Percentiles rank a stretch among this genome's conserved stretches.
phyloP scores from a whole-genome alignment of 73 alveolate genomes.

The Blepharisma stoltei region DNA sequence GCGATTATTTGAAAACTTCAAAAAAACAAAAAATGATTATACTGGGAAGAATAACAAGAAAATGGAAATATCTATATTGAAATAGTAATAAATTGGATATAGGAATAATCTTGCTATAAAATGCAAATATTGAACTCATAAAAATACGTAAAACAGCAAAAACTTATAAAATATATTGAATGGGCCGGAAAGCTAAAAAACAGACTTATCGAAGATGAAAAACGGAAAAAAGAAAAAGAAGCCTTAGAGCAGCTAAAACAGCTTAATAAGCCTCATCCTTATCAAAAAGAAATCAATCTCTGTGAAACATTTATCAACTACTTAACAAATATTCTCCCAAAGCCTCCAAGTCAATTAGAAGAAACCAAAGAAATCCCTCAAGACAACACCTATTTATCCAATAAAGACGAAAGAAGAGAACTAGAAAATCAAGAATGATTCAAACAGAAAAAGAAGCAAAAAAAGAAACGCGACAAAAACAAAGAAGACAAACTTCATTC shows the following conservation, averaged over 20 bases:
- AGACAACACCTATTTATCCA: neutral
- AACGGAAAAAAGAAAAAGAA: constrained; percentile 1
- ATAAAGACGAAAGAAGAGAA: neutral
- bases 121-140: too few species aligned
- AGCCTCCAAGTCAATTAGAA: neutral
- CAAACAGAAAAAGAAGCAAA: neutral
- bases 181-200: constrained; percentile 3
- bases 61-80: too few species aligned
- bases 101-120: too few species aligned
- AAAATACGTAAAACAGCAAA: neutral
- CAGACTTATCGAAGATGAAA: constrained; percentile 9
- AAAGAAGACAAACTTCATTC: neutral
- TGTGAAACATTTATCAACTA: neutral
- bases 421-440: neutral
- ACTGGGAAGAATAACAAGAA: too few species aligned
- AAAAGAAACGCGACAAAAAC: neutral
- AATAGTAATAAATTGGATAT: too few species aligned
- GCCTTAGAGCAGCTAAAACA: constrained; percentile 19
- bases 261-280: constrained; percentile 12
- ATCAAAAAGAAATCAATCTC: neutral
- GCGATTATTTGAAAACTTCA: neutral
- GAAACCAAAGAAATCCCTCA: constrained; percentile 33
- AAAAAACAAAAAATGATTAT: constrained; percentile 16
- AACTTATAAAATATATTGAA: neutral
- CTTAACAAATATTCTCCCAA: neutral